Base-by-base conservation (phyloP, 106 monocot genomes). In the Vanilla planifolia region DNA sequence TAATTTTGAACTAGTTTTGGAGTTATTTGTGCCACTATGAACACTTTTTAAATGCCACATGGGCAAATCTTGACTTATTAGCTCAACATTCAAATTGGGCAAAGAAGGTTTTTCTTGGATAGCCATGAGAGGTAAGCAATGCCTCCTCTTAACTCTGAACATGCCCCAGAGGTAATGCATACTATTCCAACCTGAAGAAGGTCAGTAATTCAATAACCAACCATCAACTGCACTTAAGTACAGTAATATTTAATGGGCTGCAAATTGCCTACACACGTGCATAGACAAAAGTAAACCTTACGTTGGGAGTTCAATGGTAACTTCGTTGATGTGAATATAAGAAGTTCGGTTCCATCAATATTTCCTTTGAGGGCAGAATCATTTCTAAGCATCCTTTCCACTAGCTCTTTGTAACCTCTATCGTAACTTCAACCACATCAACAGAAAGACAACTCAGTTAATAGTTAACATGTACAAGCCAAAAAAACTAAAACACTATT, bases 91-190 rank as follows among this genome's bases (percentile, higher is more conserved):
- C 15, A 59, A 53, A 59, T 47, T 64, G 29, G 57, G 41, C 16
- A 30, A 48, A 62, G 33, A 48, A 27, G 55, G 7, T 36, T 63
- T 43, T 15, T 56, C 51, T 39, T 41, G 60, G 1, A 42, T 37
- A 62, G 35, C 40, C 36, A 62, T 33, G 10, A 56, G 13, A 4
- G 28, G 33, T n/a, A 62, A 44, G 29, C 21, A 67, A 41, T 61
- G 63, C 24, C 21, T 43, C 28, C 61, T 80, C 34, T 63, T 79
- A 26, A 46, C 74, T 77, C 66, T 75, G 33, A 92, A 87, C 4
- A 84, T 57, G 27, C 92, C 87, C 92, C 92, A 92, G 23, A 92
- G 78, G 28, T 75, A 92, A 62, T 75, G 72, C 47, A 92, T 67
- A 16, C 50, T 71, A 61, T 92, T 92, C 92, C 92, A 92, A 60